Evolutionary conservation across 116 monocot genomes (phyloP).

Genomic region (Posidonia oceanica): DNA sequence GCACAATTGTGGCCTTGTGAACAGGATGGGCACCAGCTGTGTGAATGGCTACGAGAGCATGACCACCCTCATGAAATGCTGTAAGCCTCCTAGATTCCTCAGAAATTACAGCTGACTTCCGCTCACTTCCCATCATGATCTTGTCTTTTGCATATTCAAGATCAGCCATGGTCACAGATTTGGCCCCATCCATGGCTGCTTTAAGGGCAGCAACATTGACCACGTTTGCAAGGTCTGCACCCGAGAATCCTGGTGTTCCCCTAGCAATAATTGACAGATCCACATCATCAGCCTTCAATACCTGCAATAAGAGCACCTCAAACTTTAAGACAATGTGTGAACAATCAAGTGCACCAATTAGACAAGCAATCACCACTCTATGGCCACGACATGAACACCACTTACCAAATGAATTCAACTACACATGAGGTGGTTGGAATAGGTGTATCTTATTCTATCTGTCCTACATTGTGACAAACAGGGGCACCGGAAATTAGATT

Average conservation of each 20-base stretch:
- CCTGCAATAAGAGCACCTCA: slow-evolving; percentile 22
- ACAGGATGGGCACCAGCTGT: slow-evolving; percentile 82
- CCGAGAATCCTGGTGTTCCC: slow-evolving; percentile 95
- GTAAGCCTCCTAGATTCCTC: slow-evolving; percentile 77
- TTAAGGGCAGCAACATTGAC: slow-evolving; percentile 92
- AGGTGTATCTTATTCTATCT: too few species aligned
- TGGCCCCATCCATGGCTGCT: slow-evolving; percentile 98
- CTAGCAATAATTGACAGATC: slow-evolving; percentile 90
- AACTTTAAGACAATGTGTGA: not conserved
- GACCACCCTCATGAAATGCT: slow-evolving; percentile 94
- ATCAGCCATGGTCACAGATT: slow-evolving; percentile 78
- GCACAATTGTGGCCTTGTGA: slow-evolving; percentile 92
- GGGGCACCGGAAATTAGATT: not conserved
- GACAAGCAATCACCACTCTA: not conserved
- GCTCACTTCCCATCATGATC: slow-evolving; percentile 98
- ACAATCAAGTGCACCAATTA: not conserved
- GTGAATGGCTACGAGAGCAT: slow-evolving; percentile 95
- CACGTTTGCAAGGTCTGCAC: slow-evolving; percentile 96
- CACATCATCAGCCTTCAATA: slow-evolving; percentile 87
- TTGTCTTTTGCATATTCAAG: slow-evolving; percentile 95
- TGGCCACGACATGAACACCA: too few species aligned
- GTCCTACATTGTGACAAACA: too few species aligned
- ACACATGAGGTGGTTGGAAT: too few species aligned
- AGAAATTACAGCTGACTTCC: slow-evolving; percentile 93
- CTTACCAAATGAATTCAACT: too few species aligned